Evolutionary conservation across 768 basidiomycete species (phyloP).

Genomic region (Rhodocollybia butyracea): DNA sequence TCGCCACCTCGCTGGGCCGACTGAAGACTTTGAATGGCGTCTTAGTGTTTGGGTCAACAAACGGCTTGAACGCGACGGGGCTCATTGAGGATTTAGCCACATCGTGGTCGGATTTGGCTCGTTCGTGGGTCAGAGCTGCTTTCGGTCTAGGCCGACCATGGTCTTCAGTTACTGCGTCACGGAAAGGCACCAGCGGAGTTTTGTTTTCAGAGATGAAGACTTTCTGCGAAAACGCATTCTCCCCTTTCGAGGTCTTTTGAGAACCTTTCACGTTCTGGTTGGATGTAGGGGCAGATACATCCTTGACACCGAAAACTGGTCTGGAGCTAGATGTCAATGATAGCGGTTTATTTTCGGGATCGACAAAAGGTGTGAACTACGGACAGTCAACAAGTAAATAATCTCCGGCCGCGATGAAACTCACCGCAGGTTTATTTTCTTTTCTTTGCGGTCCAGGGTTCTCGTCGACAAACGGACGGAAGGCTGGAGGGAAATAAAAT

Average conservation of each 20-base stretch:
- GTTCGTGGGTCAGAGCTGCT: conserved; percentile 31
- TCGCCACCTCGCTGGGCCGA: conserved; percentile 50
- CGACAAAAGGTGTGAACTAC: conserved; percentile 69
- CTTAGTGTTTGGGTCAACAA: conserved; percentile 40
- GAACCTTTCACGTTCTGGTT: conserved; percentile 21
- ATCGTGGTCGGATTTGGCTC: conserved; percentile 42
- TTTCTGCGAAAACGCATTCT: conserved; percentile 42
- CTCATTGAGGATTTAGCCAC: conserved; percentile 17
- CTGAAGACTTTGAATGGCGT: conserved; percentile 70
- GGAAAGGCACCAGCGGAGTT: conserved; percentile 35
- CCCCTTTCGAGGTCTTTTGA: conserved; percentile 6
- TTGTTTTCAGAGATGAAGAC: conserved; percentile 62
- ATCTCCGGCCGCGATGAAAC: neutral
- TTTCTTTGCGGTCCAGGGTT: conserved; percentile 38
- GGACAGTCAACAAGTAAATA: neutral
- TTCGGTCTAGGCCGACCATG: conserved; percentile 40
- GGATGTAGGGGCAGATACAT: conserved; percentile 30
- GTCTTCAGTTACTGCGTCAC: conserved; percentile 43
- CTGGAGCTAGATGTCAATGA: conserved; percentile 35
- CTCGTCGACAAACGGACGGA: conserved; percentile 72
- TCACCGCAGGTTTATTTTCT: conserved; percentile 47
- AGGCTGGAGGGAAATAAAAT: conserved; percentile 33
- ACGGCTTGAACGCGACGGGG: conserved; percentile 34
- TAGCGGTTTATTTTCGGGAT: conserved; percentile 38
- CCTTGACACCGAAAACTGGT: conserved; percentile 50